A percentile compares a stretch with the other conserved stretches of the same genome.
These are phyloP conservation scores for Amylocystis lapponica DNA, from an alignment of 768 basidiomycete genomes.

Conservation along the genomic window DNA sequence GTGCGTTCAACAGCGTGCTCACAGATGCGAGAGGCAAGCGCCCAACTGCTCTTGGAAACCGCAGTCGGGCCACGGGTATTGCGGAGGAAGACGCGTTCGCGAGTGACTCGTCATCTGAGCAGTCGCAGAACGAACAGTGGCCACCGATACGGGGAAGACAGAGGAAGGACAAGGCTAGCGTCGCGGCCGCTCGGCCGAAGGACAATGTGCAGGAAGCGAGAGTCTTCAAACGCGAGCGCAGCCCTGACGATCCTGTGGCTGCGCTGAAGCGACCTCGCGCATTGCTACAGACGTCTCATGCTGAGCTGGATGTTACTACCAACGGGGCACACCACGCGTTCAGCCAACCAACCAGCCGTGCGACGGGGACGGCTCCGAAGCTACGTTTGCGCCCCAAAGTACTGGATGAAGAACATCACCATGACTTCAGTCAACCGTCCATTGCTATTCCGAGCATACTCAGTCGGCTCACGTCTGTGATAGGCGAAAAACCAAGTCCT, in stretches of 20 bases:
- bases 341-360: conserved; percentile 7
- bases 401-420: no score
- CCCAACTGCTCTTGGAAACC: conserved; percentile 1
- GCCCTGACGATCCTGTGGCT: no score
- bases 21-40: conserved; percentile 11
- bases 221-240: no score
- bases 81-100: conserved; percentile 3
- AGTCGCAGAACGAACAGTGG: conserved; percentile 4
- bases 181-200: no score
- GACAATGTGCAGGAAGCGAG: no score
- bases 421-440: conserved; percentile 13
- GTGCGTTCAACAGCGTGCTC: conserved; percentile 19
- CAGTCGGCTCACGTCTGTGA: no score
- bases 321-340: conserved; percentile 10
- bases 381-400: neutral
- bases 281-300: no score
- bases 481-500: no score
- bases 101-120: no score
- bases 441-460: no score
- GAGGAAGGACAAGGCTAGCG: conserved; percentile 1
- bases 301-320: no score
- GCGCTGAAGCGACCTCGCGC: no score
- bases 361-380: neutral
- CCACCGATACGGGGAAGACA: conserved; percentile 6
- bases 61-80: neutral